Percentiles rank a stretch among this genome's conserved stretches.
Conservation (phyloP, 2,329 filamentous ascomycete species). For the Sphaerostilbella broomeana region DNA sequence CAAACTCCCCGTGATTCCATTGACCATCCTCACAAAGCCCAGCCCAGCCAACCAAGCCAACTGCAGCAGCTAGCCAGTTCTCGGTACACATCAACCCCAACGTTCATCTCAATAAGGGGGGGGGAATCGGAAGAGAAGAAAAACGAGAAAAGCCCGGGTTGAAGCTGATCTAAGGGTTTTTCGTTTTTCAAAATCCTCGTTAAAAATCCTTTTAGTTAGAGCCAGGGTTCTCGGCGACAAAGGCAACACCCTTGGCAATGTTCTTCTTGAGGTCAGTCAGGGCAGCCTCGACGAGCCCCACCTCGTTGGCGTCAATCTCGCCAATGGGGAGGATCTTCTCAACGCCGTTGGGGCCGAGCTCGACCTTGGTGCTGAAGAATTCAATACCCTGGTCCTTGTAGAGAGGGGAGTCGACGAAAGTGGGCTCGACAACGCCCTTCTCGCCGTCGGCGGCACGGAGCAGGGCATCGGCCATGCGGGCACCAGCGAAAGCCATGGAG, state of each 20-base stretch:
- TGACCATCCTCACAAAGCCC: slow-evolving; percentile 13
- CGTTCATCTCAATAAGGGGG: too few species aligned
- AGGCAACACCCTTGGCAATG: slow-evolving; percentile 79
- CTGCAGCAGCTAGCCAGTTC: slow-evolving; percentile 13
- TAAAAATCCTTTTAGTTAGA: slow-evolving; percentile 3
- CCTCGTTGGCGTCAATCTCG: slow-evolving; percentile 75
- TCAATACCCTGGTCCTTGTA: slow-evolving; percentile 98
- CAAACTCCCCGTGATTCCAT: slow-evolving; percentile 8
- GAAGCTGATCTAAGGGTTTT: too few species aligned
- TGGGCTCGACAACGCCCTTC: slow-evolving; percentile 92
- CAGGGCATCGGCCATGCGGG: slow-evolving; percentile 77
- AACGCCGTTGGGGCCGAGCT: slow-evolving; percentile 93
- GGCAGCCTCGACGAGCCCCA: slow-evolving; percentile 82
- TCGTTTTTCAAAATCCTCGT: slow-evolving; percentile 1
- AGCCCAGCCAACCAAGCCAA: slow-evolving; percentile 12
- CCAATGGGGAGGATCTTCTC: slow-evolving; percentile 89
- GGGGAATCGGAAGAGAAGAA: too few species aligned
- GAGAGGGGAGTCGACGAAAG: slow-evolving; percentile 92
- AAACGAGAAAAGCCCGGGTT: too few species aligned
- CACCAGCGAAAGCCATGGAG: slow-evolving; percentile 96
- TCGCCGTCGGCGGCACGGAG: slow-evolving; percentile 89
- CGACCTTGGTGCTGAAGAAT: slow-evolving; percentile 93
- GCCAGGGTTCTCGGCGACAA: slow-evolving; percentile 53
- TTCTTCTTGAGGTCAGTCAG: slow-evolving; percentile 85
- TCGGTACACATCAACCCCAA: slow-evolving; percentile 3